Percentiles rank a stretch among this genome's conserved stretches.
phyloP scores from a whole-genome alignment of 176 grass and related monocot genomes.

The Eremochloa ophiuroides region DNA sequence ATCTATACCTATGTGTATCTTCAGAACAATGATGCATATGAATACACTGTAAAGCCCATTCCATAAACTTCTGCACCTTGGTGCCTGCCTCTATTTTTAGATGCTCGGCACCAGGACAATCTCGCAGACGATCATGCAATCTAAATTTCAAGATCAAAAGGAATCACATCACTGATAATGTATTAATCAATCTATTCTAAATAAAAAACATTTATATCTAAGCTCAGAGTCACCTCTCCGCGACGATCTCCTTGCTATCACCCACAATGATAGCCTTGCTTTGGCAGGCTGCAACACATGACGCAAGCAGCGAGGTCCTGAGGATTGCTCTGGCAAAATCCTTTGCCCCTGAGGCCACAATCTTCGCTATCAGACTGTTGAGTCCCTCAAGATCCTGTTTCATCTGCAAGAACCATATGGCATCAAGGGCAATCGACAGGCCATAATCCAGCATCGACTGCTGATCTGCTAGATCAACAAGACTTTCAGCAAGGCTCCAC shows the following conservation, averaged over 20 bases:
- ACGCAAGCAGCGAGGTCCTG: constrained; percentile 60
- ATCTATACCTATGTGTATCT: constrained; percentile 19
- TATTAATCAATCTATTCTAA: background rate
- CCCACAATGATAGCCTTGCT: constrained; percentile 48
- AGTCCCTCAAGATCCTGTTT: constrained; percentile 53
- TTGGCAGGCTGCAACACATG: constrained; percentile 75
- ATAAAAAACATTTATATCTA: background rate
- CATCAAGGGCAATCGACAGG: constrained; percentile 59
- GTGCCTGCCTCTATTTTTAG: constrained; percentile 60
- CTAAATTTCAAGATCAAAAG: constrained; percentile 18
- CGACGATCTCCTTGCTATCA: constrained; percentile 62
- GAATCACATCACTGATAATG: constrained; percentile 6
- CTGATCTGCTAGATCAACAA: constrained; percentile 56
- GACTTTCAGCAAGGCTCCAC: constrained; percentile 60
- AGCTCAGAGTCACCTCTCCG: constrained; percentile 47
- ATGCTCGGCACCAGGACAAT: constrained; percentile 70
- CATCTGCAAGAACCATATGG: constrained; percentile 75
- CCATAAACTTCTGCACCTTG: constrained; percentile 83
- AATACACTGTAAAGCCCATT: constrained; percentile 84
- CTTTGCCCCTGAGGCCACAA: constrained; percentile 60
- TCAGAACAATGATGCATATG: constrained; percentile 57
- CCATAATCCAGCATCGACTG: constrained; percentile 62
- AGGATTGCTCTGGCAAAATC: constrained; percentile 82
- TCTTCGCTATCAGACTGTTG: constrained; percentile 52
- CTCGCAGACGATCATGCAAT: constrained; percentile 70